These are phyloP conservation scores for Tulasnella sp. DNA, from an alignment of 768 basidiomycete genomes.

Conservation along the genomic window DNA sequence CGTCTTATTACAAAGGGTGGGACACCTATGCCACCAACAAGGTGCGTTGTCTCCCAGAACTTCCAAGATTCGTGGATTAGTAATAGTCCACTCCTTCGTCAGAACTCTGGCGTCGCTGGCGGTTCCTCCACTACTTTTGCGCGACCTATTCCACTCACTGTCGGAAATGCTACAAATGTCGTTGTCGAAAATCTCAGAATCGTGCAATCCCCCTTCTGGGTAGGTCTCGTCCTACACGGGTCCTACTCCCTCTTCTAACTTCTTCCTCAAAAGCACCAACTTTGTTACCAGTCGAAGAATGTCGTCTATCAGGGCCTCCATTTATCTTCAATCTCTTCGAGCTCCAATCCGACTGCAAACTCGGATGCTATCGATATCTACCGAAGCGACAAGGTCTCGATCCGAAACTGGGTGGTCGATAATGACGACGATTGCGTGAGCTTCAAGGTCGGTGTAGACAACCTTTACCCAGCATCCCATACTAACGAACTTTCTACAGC, in stretches of 20 bases:
- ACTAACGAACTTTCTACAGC: conserved; percentile 15
- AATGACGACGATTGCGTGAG: conserved; percentile 44
- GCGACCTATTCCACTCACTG: conserved; percentile 44
- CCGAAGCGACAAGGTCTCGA: conserved; percentile 30
- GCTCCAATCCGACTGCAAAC: not conserved
- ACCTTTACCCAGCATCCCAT: not conserved
- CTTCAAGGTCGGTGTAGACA: conserved; percentile 24
- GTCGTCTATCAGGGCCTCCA: conserved; percentile 33
- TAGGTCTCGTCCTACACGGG: conserved; percentile 14
- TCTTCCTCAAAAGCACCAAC: conserved; percentile 22
- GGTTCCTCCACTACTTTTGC: conserved; percentile 25
- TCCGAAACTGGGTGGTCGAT: conserved; percentile 30
- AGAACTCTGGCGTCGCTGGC: not conserved
- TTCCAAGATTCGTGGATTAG: not conserved
- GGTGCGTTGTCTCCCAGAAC: not conserved
- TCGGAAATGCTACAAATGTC: conserved; percentile 41
- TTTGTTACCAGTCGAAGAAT: conserved; percentile 34
- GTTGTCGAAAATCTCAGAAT: conserved; percentile 32
- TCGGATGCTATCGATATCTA: conserved; percentile 54
- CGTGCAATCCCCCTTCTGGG: conserved; percentile 35
- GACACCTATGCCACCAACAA: not conserved
- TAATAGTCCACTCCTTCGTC: not conserved
- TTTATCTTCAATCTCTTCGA: conserved; percentile 17
- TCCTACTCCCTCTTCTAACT: not conserved
- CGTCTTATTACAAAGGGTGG: not conserved